Evolutionary conservation across 306 rosid genomes (phyloP).

Genomic region (Amphicarpaea edgeworthii): DNA sequence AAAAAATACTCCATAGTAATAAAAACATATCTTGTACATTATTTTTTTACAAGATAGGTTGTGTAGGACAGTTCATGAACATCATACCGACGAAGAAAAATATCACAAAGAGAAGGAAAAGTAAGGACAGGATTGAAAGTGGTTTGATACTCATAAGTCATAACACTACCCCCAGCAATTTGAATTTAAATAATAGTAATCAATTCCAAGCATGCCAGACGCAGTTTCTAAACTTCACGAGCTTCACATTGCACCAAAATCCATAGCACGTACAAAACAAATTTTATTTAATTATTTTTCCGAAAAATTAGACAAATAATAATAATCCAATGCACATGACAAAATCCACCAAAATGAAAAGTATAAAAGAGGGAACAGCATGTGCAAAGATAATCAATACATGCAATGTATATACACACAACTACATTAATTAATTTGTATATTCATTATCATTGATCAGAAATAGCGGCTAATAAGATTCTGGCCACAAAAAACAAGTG

Average conservation of each 20-base stretch:
- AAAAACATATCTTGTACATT: too few species aligned
- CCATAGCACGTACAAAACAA: conserved; percentile 15
- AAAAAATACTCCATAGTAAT: too few species aligned
- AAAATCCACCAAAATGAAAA: conserved; percentile 39
- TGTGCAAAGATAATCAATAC: conserved; percentile 54
- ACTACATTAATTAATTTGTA: conserved; percentile 36
- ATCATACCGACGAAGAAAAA: neutral
- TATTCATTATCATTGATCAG: conserved; percentile 45
- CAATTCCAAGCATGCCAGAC: neutral
- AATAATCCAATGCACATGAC: conserved; percentile 53
- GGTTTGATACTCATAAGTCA: neutral
- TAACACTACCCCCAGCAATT: neutral
- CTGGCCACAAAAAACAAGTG: neutral
- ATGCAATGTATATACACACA: conserved; percentile 65
- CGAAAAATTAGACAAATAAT: neutral
- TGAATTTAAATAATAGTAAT: neutral
- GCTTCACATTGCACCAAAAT: neutral
- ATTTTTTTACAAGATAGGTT: conserved; percentile 24
- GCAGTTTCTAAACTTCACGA: neutral
- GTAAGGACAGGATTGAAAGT: neutral
- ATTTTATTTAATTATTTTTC: neutral
- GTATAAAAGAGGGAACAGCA: conserved; percentile 50
- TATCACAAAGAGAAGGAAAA: neutral
- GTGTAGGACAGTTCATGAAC: conserved; percentile 42
- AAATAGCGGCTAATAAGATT: conserved; percentile 43